Base-by-base conservation (phyloP, 192 early-diverging fungal genomes). In the Lobosporangium transversale region DNA sequence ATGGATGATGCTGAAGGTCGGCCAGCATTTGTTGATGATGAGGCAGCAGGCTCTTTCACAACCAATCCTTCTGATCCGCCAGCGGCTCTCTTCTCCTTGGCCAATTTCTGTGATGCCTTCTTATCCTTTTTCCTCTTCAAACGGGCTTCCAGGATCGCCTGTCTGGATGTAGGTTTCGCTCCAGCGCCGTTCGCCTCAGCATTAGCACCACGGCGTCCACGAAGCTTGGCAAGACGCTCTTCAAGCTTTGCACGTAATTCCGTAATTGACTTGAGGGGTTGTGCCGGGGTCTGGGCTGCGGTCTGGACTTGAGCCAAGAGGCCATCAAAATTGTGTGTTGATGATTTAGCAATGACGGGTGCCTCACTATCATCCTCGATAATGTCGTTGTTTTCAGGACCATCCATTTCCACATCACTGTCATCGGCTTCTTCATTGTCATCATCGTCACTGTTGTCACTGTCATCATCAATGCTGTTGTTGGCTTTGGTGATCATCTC, bases 111-210 rank as follows among this genome's bases (percentile, higher is more conserved):
- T 35, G 83, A 79, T 53, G 81, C 84, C 80, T 91, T 91, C 79
- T 83, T 74, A 50, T 85, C 81, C 80, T 87, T 84, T 84, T 89
- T 86, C 69, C 84, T 81, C 82, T 88, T 91, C 70, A 89, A 73
- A 70, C 94, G 88, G 74, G 83, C 89, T 61, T 94, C 87, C 48
- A 94, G 76, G 66, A 94, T 88, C 12, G 92, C 92, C 52, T 94
- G 89, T 36, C 93, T 80, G 48, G 84, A 86, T 20, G 78, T 74
- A 12, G 87, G 83, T 31, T 84, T 85, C 18, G 84, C 53, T 30
- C 82, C 47, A 30, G 83, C 85, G 53, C 68, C 76, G 40, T 42
- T 52, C 26, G 54, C 53, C 52, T 65, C 64, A 15, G 61, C 63
- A 50, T 36, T 49, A 24, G 49, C 63, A 10, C 62, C 63, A 45